Conservation (phyloP, 371 early-diverging fungal genomes). For the Mortierella sp. region DNA sequence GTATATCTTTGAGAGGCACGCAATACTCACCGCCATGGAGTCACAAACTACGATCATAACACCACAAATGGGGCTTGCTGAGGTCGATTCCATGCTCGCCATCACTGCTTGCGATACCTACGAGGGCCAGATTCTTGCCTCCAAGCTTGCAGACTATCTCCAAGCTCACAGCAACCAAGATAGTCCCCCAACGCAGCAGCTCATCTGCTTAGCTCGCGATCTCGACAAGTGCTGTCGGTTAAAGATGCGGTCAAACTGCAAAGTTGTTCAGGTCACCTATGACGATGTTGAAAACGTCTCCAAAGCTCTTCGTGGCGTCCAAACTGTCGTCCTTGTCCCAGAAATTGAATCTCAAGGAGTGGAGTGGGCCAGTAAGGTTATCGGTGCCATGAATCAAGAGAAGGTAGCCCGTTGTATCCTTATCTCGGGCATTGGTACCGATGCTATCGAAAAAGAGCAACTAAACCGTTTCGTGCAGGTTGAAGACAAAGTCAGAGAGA, state of each 20-base stretch:
- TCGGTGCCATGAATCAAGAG: conserved; percentile 24
- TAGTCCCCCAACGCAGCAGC: neutral
- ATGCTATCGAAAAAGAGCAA: conserved; percentile 32
- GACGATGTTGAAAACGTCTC: conserved; percentile 23
- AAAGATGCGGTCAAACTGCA: conserved; percentile 1
- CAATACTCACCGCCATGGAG: neutral
- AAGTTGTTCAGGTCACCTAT: conserved; percentile 27
- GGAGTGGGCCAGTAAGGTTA: conserved; percentile 18
- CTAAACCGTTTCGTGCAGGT: conserved; percentile 17
- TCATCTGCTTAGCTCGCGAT: conserved; percentile 36
- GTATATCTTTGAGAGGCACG: no score
- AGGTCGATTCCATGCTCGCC: conserved; percentile 16
- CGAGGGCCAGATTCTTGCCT: conserved; percentile 36
- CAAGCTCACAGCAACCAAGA: neutral
- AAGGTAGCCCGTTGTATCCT: conserved; percentile 32
- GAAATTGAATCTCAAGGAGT: conserved; percentile 32
- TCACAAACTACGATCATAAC: neutral
- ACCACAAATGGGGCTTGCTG: neutral
- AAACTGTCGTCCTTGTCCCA: conserved; percentile 38
- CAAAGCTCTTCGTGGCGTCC: conserved; percentile 26
- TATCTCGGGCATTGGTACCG: conserved; percentile 49
- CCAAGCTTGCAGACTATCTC: conserved; percentile 18
- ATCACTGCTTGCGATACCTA: conserved; percentile 41
- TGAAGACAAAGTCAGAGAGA: conserved; percentile 33
- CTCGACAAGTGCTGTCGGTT: conserved; percentile 9